phyloP scores from a whole-genome alignment of 306 rosid species.

The Medicago ruthenica region DNA sequence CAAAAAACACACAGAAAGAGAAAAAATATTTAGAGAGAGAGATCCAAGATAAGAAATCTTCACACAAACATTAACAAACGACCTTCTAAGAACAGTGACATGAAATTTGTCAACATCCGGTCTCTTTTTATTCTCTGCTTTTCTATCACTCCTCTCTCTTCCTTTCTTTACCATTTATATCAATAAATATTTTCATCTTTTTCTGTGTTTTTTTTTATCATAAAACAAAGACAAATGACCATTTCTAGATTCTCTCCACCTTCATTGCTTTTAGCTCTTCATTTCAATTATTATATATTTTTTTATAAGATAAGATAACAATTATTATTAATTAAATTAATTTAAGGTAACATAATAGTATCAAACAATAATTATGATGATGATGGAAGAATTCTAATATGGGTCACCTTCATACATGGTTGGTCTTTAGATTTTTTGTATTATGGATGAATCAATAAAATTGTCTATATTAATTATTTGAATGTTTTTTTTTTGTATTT shows the following conservation, averaged over 20 bases:
- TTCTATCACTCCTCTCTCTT: constrained; percentile 71
- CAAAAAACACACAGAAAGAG: constrained; percentile 42
- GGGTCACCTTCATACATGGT: no score
- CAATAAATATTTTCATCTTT: constrained; percentile 19
- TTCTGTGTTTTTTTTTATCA: constrained; percentile 22
- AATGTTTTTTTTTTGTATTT: no score
- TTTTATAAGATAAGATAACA: not conserved
- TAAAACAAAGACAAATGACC: constrained; percentile 46
- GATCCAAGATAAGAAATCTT: constrained; percentile 98
- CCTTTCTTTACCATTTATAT: constrained; percentile 44
- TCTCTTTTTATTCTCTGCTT: constrained; percentile 99
- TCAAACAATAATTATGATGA: no score
- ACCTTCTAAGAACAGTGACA: constrained; percentile 99
- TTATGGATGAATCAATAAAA: no score
- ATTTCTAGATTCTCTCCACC: constrained; percentile 86
- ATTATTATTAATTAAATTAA: not conserved
- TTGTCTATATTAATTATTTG: no score
- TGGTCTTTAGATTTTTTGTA: no score
- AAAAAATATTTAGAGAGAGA: constrained; percentile 54
- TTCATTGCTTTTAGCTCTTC: constrained; percentile 57
- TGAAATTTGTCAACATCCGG: constrained; percentile 99
- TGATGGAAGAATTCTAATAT: no score
- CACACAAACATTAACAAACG: constrained; percentile 77
- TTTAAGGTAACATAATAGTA: not conserved
- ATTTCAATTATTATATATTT: constrained; percentile 34